Evolutionary conservation across 2,329 filamentous ascomycete genomes (phyloP), one percentile per base, ranked within the genome.

Genomic region (Cladosporium austrohemisphaericum): DNA sequence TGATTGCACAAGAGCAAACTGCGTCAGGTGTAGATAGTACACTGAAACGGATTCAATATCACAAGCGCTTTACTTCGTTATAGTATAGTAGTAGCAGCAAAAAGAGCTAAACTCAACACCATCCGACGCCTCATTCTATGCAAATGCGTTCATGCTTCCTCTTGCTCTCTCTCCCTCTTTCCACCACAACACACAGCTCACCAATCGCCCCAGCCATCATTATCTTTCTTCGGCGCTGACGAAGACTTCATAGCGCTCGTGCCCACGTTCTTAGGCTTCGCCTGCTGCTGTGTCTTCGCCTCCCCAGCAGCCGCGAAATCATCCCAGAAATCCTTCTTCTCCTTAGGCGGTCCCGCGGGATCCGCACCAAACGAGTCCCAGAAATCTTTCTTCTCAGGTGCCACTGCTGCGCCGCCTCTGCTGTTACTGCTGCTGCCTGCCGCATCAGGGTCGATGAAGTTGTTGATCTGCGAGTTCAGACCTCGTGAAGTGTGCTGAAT

Each of bases 361-460:
- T 85, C 68, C 22, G 79, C 81, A 0, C 89, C 85, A 69, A 97
- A 95, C 58, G 86, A 85, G 65, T 95, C 91, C 91, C 91, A 96
- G 70, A 95, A 95, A 58, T 87, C 85, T 65, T 85, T 85, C 69
- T 84, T 86, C 52, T 83, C 80, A 6, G 79, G 79, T 67, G 85
- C 77, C 74, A 65, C 63, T 22, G 64, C 62, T n/a, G 62, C 57
- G 83, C 76, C 44, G 81, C 20, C 26, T 37, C 48, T 18, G n/a
- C n/a, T 35, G 40, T n/a, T 51, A 18, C 57, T 43, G 19, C 40
- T 32, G 18, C 46, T 13, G 41, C 37, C 14, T 50, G 41, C 1
- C 35, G 26, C 23, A 3, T 65, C 62, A 9, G 63, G 63, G 37
- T 97, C 93, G 45, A 97, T 90, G 61, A 97, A 96, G 44, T 85